Percentiles rank a stretch among this genome's conserved stretches.
These are phyloP conservation scores for Leptosphaerulina australis DNA, from an alignment of 2,329 filamentous ascomycete genomes.

Conservation along the genomic window DNA sequence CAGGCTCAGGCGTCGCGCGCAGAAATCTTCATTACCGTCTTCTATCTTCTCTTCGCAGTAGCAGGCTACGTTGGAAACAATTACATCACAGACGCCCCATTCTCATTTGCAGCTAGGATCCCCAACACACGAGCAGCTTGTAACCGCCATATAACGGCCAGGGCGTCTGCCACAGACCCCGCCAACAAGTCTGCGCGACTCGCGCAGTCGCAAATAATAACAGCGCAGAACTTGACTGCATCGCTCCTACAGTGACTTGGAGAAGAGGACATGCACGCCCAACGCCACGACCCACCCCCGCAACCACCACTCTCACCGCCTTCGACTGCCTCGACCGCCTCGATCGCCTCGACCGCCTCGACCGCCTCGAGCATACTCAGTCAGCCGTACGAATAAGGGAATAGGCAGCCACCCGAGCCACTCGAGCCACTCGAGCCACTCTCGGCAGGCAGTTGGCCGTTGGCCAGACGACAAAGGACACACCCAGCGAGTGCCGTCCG, in stretches of 20 bases:
- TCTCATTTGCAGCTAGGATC: constrained; percentile 35
- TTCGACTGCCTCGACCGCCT: no score
- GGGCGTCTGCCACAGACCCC: constrained; percentile 31
- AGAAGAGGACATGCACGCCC: constrained; percentile 32
- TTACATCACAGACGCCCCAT: constrained; percentile 19
- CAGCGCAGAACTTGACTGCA: constrained; percentile 18
- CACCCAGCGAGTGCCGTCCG: constrained; percentile 2
- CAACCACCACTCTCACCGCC: constrained; percentile 23
- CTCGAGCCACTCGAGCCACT: constrained; percentile 4
- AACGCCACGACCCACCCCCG: constrained; percentile 24
- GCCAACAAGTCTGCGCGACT: constrained; percentile 24
- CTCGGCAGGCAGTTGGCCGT: constrained; percentile 13
- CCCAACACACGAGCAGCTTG: constrained; percentile 24
- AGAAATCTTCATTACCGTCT: constrained; percentile 4
- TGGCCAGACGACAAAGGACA: constrained; percentile 9
- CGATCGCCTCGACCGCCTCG: no score
- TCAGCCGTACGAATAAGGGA: constrained; percentile 7
- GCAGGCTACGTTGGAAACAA: constrained; percentile 15
- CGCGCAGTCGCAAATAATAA: constrained; percentile 32
- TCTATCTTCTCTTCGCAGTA: constrained; percentile 6
- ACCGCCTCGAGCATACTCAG: constrained; percentile 6
- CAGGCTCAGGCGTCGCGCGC: constrained; percentile 19
- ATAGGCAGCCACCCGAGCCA: constrained; percentile 5
- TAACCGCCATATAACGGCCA: constrained; percentile 32
- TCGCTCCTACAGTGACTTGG: constrained; percentile 2